Base-by-base conservation (phyloP, 1,284 basidiomycete genomes). In the Athelia sp. region DNA sequence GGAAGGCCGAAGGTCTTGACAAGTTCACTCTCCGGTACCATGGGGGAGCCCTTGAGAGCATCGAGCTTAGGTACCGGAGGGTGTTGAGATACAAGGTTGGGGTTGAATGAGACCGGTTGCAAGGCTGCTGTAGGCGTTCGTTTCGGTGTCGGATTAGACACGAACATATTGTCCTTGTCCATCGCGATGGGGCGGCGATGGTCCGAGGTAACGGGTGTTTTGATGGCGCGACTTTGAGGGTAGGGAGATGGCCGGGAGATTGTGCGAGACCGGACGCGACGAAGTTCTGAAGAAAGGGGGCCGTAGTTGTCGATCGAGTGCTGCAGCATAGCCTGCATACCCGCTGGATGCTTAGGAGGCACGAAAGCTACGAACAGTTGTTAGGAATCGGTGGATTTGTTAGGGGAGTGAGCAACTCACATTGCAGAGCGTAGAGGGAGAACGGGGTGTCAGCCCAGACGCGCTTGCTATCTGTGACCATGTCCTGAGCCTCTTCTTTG, bases 211-310 rank as follows among this genome's bases (percentile, higher is more conserved):
- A 70, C 59, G 2, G 72, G 69, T 0, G 71, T 63, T 54, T 73
- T 76, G 47, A 68, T 59, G 3, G 69, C 59, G 26, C 79, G 74
- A 23, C 61, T 58, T 46, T 72, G 66, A 31, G 85, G 85, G 55
- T 90, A 89, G 0, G 87, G 88, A 2, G 84, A 85, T 0, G 83
- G 71, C 21, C 87, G 72, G 35, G 87, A 89, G 19, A 75, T 74
- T 0, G 80, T 86, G 18, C 85, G 76, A 2, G 84, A 84, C 35
- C 84, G 77, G 40, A 75, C 64, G 24, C 82, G 78, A 51, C 72
- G 77, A 26, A 88, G 72, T 48, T 88, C 85, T 0, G 78, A 79
- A 0, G 88, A 81, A 13, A 90, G 75, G 13, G 84, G 82, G 0
- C 78, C 77, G 49, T 79, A 90, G 48, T 71, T 84, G 63, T 84